phyloP scores from a whole-genome alignment of 768 basidiomycete species.

The Xanthoconium stramineum region DNA sequence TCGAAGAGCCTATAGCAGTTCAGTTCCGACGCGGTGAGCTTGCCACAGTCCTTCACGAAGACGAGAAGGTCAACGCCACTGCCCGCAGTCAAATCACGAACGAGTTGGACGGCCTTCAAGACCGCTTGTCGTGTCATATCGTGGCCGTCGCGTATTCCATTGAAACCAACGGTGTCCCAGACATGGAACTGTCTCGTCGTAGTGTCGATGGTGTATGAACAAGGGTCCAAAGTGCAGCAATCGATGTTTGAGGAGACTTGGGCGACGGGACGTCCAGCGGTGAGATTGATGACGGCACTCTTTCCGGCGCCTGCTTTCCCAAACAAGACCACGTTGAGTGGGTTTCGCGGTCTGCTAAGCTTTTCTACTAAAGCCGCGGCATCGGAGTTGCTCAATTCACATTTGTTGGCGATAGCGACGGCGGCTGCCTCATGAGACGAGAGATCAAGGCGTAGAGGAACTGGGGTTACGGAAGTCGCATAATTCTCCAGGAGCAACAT shows the following conservation, averaged over 20 bases:
- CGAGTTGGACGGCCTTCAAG: slow-evolving; percentile 25
- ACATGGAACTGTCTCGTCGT: slow-evolving; percentile 20
- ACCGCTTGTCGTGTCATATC: slow-evolving; percentile 17
- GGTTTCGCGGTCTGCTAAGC: slow-evolving; percentile 12
- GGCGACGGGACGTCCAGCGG: slow-evolving; percentile 26
- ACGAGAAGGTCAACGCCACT: slow-evolving; percentile 40
- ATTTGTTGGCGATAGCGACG: slow-evolving; percentile 12
- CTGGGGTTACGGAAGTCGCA: slow-evolving; percentile 5
- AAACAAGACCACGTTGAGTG: slow-evolving; percentile 35
- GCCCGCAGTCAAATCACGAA: slow-evolving; percentile 25
- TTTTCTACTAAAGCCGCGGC: slow-evolving; percentile 11
- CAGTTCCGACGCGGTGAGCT: slow-evolving; percentile 27
- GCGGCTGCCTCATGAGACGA: slow-evolving; percentile 4
- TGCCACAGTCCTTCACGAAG: slow-evolving; percentile 32
- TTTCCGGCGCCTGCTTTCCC: slow-evolving; percentile 42
- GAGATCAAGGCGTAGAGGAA: slow-evolving; percentile 17
- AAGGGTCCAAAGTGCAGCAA: slow-evolving; percentile 34
- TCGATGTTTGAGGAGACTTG: slow-evolving; percentile 20
- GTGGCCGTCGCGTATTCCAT: slow-evolving; percentile 12
- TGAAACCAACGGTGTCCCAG: slow-evolving; percentile 34
- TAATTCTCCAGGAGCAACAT: slow-evolving; percentile 7
- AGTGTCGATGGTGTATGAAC: slow-evolving; percentile 23
- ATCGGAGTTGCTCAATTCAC: slow-evolving; percentile 7
- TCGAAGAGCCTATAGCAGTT: slow-evolving; percentile 35
- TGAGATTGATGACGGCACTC: slow-evolving; percentile 40